phyloP scores from a whole-genome alignment of 306 rosid species.

The Canavalia gladiata region DNA sequence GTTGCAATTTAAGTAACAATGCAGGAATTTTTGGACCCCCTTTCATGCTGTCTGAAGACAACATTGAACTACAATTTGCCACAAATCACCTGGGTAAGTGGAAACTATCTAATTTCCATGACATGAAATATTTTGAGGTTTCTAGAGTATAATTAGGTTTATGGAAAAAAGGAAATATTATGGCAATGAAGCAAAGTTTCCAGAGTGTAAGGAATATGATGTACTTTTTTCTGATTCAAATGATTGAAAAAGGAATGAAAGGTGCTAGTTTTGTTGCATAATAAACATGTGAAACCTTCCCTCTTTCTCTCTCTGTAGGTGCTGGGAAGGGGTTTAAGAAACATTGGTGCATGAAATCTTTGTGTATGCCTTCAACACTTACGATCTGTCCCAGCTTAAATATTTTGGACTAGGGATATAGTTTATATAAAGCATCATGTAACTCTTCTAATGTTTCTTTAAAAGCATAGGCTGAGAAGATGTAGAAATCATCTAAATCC shows the following conservation, averaged over 20 bases:
- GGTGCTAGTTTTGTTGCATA: neutral
- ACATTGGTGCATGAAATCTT: too few relatives aligned
- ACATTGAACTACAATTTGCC: slow-evolving; percentile 63
- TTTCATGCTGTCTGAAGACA: slow-evolving; percentile 57
- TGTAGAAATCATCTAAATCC: neutral
- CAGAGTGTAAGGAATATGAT: neutral
- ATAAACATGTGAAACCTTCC: neutral
- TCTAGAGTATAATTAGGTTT: neutral
- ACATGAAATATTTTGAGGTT: neutral
- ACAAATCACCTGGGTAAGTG: slow-evolving; percentile 69
- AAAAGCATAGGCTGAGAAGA: neutral
- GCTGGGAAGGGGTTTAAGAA: too few relatives aligned
- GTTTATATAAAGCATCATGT: neutral
- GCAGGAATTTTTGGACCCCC: slow-evolving; percentile 79
- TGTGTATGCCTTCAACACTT: too few relatives aligned
- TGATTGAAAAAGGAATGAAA: neutral
- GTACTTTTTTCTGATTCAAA: too few relatives aligned
- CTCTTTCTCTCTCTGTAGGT: too few relatives aligned
- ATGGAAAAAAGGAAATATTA: neutral
- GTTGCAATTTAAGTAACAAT: slow-evolving; percentile 66
- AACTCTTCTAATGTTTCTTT: neutral
- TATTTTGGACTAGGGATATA: neutral
- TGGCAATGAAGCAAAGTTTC: too few relatives aligned
- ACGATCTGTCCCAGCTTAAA: neutral
- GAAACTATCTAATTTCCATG: neutral